These are phyloP conservation scores for Cenococcum geophilum DNA, from an alignment of 495 filamentous ascomycete genomes.

Conservation along the genomic window DNA sequence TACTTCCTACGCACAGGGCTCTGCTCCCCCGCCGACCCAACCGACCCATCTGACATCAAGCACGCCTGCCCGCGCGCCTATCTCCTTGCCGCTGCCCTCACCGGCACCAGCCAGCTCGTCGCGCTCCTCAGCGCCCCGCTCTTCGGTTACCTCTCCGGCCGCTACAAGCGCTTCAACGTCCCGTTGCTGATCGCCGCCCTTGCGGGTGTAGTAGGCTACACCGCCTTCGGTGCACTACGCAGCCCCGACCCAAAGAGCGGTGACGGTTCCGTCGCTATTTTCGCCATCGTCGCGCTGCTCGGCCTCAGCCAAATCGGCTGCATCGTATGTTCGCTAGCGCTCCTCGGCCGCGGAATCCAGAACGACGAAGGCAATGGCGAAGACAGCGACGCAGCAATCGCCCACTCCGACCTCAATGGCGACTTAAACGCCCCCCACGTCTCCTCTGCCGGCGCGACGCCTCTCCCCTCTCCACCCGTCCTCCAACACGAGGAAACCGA, in stretches of 20 bases:
- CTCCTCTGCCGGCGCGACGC: constrained; percentile 23
- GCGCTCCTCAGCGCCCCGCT: constrained; percentile 78
- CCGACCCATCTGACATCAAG: constrained; percentile 58
- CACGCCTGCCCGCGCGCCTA: constrained; percentile 78
- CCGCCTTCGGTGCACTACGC: constrained; percentile 58
- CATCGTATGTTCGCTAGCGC: constrained; percentile 86
- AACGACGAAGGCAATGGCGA: constrained; percentile 40
- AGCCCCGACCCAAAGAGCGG: constrained; percentile 63
- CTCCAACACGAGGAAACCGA: constrained; percentile 18
- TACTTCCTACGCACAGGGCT: constrained; percentile 79
- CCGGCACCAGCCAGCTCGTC: constrained; percentile 79
- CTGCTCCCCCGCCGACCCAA: constrained; percentile 53
- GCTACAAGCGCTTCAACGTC: constrained; percentile 55
- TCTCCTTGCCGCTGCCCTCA: constrained; percentile 72
- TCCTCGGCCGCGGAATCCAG: constrained; percentile 73
- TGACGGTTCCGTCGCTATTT: constrained; percentile 58
- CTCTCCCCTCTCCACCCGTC: constrained; percentile 13
- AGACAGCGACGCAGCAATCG: not conserved
- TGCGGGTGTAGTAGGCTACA: constrained; percentile 69
- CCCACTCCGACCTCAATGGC: not conserved
- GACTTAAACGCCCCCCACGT: not conserved
- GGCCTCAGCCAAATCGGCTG: constrained; percentile 90
- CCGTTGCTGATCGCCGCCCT: constrained; percentile 67
- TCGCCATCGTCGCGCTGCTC: constrained; percentile 69
- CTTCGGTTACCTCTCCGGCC: constrained; percentile 73